Base-by-base conservation (phyloP, 257 asterid species). In the Rauvolfia tetraphylla region DNA sequence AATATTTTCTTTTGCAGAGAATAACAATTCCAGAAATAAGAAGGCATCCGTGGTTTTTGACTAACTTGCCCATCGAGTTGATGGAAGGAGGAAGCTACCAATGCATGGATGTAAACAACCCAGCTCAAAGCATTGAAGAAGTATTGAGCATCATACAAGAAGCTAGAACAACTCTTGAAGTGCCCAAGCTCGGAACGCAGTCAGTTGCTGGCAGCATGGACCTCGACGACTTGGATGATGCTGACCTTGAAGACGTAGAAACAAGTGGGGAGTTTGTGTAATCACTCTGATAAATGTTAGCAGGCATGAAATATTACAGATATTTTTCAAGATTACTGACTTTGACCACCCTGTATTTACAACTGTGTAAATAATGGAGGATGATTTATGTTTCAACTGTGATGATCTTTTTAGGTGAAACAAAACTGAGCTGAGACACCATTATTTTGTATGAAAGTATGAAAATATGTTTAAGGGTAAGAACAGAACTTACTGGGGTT, bases 71-170 rank as follows among this genome's bases (percentile, higher is more conserved):
- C 0, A 31, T 80, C 7, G 88, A 85, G 72, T 79, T 85, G 46
- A 80, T 73, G 80, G 85, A 84, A 62, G 83, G 80, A 38, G 86
- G 85, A 75, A 84, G 88, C 78, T 77, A 68, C 53, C 76, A 85
- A 12, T 65, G 49, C 31, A 71, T n/a, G 10, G 88, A 80, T 63
- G 83, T 78, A 65, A 82, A 82, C n/a, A 69, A 78, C 78, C 85
- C 88, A 25, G 65, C 86, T 23, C 86, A 85, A 57, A 78, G 82
- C 83, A 75, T 80, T 57, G 89, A 85, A 76, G 85, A 85, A 68
- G 86, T 79, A 39, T 49, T 65, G 79, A 73, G 83, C 3, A 80
- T 85, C 56, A 63, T 83, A 36, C 74, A 85, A 58, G 86, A 83
- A 75, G 89, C 86, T 25, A 79, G 77, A 73, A 72, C 39, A 38